Percentiles rank a stretch among this genome's conserved stretches.
These are phyloP conservation scores for Pseudonitzschia pungens DNA, from an alignment of 108 stramenopile species.

Conservation along the genomic window DNA sequence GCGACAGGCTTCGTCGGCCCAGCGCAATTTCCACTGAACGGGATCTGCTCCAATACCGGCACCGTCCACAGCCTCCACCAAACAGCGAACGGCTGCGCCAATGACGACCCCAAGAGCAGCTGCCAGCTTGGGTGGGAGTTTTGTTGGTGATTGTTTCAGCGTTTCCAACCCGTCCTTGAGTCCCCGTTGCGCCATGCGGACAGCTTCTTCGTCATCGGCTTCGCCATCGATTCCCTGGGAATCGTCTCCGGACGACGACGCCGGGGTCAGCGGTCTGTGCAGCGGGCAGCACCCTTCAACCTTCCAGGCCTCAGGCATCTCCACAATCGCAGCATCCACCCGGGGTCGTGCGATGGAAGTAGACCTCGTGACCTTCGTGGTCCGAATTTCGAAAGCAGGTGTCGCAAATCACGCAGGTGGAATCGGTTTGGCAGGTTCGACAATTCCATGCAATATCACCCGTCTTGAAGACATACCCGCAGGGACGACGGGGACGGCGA, in stretches of 20 bases:
- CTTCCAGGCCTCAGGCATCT: constrained; percentile 96
- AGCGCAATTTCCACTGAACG: constrained; percentile 69
- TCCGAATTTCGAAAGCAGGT: constrained; percentile 85
- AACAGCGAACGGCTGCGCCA: constrained; percentile 68
- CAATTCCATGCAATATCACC: constrained; percentile 99
- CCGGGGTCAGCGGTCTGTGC: constrained; percentile 61
- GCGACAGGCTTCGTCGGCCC: constrained; percentile 74
- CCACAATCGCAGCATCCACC: constrained; percentile 99
- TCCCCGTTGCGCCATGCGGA: constrained; percentile 33
- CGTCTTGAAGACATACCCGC: constrained; percentile 94
- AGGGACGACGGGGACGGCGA: constrained; percentile 52
- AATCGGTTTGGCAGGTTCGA: constrained; percentile 94
- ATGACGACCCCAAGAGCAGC: constrained; percentile 79
- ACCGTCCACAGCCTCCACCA: constrained; percentile 68
- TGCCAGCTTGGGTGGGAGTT: constrained; percentile 63
- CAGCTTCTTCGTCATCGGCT: constrained; percentile 57
- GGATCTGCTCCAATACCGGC: constrained; percentile 79
- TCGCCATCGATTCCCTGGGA: neutral
- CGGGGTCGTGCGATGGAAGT: constrained; percentile 94
- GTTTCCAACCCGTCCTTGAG: constrained; percentile 62
- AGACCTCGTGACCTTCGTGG: constrained; percentile 97
- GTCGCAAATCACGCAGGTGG: constrained; percentile 97
- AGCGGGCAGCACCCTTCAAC: constrained; percentile 82
- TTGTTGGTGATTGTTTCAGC: constrained; percentile 49
- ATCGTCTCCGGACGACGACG: neutral